A percentile compares a stretch with the other conserved stretches of the same genome.
phyloP scores from a whole-genome alignment of 2,329 filamentous ascomycete genomes.

The Xylariaceae sp. region DNA sequence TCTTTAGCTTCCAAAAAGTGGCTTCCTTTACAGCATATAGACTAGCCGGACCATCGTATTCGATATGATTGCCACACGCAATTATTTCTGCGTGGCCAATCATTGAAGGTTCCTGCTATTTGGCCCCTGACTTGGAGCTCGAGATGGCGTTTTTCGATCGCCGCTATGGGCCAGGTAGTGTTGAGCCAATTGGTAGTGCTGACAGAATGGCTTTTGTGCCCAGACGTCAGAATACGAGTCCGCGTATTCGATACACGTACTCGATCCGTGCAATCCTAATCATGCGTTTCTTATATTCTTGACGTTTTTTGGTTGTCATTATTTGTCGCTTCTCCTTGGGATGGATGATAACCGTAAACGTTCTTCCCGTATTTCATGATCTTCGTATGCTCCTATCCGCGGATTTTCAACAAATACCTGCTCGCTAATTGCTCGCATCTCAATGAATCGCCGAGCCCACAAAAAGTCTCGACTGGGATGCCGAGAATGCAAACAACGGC shows the following conservation, averaged over 20 bases:
- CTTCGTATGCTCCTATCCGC: constrained; percentile 5
- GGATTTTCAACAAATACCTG: neutral
- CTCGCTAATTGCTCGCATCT: neutral
- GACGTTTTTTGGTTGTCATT: neutral
- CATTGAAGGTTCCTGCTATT: too few relatives aligned
- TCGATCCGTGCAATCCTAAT: too few relatives aligned
- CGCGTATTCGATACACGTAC: constrained; percentile 12
- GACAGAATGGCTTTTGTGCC: neutral
- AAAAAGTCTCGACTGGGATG: constrained; percentile 43
- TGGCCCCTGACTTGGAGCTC: constrained; percentile 6
- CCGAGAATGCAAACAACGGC: constrained; percentile 41
- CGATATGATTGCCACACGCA: too few relatives aligned
- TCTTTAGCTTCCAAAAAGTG: too few relatives aligned
- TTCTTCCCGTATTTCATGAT: neutral
- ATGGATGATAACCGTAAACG: too few relatives aligned
- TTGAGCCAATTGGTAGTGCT: constrained; percentile 3
- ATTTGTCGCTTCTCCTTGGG: neutral
- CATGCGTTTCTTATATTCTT: too few relatives aligned
- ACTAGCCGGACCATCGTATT: too few relatives aligned
- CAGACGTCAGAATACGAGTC: constrained; percentile 1
- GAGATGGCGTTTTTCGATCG: neutral
- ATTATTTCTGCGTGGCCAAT: too few relatives aligned
- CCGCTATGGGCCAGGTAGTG: too few relatives aligned
- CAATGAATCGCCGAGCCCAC: constrained; percentile 37
- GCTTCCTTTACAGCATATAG: too few relatives aligned